Conservation (phyloP, 2,329 filamentous ascomycete genomes). For the Penicillium freii region DNA sequence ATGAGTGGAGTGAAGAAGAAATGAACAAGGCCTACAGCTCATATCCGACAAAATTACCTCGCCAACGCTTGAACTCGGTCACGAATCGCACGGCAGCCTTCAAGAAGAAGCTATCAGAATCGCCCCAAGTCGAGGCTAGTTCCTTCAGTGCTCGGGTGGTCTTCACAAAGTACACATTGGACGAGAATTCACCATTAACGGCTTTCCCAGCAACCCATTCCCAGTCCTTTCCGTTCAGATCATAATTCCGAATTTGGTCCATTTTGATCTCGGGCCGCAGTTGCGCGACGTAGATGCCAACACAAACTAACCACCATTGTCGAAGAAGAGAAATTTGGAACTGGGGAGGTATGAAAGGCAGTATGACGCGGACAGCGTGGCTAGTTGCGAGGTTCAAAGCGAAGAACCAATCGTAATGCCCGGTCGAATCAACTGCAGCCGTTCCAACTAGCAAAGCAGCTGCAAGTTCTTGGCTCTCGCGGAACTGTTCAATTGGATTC, state of each 20-base stretch:
- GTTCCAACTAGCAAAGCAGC: conserved; percentile 45
- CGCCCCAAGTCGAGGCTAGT: conserved; percentile 43
- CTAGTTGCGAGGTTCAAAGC: conserved; percentile 80
- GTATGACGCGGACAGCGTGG: conserved; percentile 81
- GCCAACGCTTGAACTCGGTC: conserved; percentile 59
- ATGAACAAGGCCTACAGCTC: not conserved
- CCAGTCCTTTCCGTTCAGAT: conserved; percentile 70
- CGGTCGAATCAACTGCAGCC: conserved; percentile 16
- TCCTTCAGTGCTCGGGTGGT: conserved; percentile 59
- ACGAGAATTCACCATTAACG: conserved; percentile 63
- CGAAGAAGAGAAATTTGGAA: conserved; percentile 72
- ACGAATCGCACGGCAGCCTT: conserved; percentile 52
- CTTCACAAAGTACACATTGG: conserved; percentile 85
- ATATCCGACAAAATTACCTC: conserved; percentile 52
- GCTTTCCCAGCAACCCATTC: conserved; percentile 70
- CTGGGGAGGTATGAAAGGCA: conserved; percentile 71
- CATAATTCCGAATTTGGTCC: conserved; percentile 59
- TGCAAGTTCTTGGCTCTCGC: conserved; percentile 62
- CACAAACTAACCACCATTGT: conserved; percentile 84
- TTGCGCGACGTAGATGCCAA: conserved; percentile 75
- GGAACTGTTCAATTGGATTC: conserved; percentile 71
- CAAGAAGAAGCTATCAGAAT: conserved; percentile 47
- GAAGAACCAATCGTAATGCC: conserved; percentile 78
- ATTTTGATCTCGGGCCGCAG: conserved; percentile 69
- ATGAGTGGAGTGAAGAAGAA: not conserved